phyloP scores from a whole-genome alignment of 1,139 yeast genomes.

The Candida tetrigidarum region DNA sequence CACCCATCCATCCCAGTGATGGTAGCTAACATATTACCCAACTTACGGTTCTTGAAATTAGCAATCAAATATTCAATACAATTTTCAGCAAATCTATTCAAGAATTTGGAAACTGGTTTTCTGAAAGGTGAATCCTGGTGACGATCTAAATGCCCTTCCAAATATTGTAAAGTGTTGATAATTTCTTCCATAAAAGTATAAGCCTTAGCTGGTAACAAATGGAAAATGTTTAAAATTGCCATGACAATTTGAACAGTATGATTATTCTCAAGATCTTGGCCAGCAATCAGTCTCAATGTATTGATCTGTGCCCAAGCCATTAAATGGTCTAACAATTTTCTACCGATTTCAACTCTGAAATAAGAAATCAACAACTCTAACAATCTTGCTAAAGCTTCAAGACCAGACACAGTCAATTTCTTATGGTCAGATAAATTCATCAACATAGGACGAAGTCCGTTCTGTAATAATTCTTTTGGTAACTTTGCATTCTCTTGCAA shows the following conservation, averaged over 20 bases:
- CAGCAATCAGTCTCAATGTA: constrained; percentile 69
- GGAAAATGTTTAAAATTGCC: constrained; percentile 91
- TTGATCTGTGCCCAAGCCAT: constrained; percentile 97
- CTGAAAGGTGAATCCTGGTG: constrained; percentile 90
- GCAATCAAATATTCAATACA: constrained; percentile 72
- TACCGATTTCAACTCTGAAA: constrained; percentile 95
- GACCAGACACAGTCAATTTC: constrained; percentile 83
- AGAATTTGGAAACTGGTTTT: constrained; percentile 85
- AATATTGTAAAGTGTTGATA: constrained; percentile 69
- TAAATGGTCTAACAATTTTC: constrained; percentile 88
- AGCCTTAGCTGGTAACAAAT: constrained; percentile 89
- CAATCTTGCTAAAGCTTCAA: constrained; percentile 88
- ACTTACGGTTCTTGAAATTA: constrained; percentile 67
- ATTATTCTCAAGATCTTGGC: constrained; percentile 76
- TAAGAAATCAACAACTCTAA: constrained; percentile 88
- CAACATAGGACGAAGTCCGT: constrained; percentile 92
- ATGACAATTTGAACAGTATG: constrained; percentile 85
- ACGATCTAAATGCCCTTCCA: constrained; percentile 85
- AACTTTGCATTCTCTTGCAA: constrained; percentile 84
- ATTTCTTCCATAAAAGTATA: constrained; percentile 90
- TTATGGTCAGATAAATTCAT: constrained; percentile 95
- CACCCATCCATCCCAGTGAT: constrained; percentile 67
- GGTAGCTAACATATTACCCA: constrained; percentile 69
- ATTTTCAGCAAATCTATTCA: constrained; percentile 81
- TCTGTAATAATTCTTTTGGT: constrained; percentile 91